Conservation (phyloP, 2,329 filamentous ascomycete species). For the Colletotrichum euphorbiae region DNA sequence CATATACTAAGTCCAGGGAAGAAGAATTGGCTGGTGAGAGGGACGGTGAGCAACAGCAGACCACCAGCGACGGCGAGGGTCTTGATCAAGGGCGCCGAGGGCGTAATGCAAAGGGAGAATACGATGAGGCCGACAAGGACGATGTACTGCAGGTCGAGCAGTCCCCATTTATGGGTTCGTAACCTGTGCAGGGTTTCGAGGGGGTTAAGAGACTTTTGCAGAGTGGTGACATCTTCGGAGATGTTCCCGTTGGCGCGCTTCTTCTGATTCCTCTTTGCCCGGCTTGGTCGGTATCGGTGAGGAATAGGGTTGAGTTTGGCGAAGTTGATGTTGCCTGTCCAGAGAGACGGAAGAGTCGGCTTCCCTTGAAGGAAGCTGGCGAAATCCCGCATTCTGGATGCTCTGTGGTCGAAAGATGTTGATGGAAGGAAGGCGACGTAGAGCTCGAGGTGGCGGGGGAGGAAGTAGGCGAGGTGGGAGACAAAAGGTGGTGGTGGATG, state of each 20-base stretch:
- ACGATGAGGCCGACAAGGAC: constrained; percentile 79
- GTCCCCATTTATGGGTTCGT: constrained; percentile 81
- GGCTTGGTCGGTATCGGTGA: constrained; percentile 53
- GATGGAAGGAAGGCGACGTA: constrained; percentile 15
- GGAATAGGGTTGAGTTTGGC: constrained; percentile 57
- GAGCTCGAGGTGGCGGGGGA: constrained; percentile 9
- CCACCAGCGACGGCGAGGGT: constrained; percentile 76
- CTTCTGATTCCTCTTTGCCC: constrained; percentile 54
- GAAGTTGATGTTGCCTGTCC: constrained; percentile 55
- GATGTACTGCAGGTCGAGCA: constrained; percentile 88
- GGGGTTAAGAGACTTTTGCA: constrained; percentile 87
- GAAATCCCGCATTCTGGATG: constrained; percentile 52
- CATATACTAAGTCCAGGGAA: constrained; percentile 87
- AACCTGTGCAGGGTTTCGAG: constrained; percentile 81
- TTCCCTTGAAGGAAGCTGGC: constrained; percentile 53
- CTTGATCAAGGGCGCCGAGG: constrained; percentile 84
- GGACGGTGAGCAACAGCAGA: constrained; percentile 79
- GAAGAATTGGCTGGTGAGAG: constrained; percentile 90
- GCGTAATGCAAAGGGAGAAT: constrained; percentile 86
- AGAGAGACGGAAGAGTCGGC: constrained; percentile 52
- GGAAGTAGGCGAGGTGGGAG: constrained; percentile 11
- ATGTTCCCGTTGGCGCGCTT: constrained; percentile 48
- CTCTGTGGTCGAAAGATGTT: not conserved
- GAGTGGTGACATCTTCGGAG: constrained; percentile 73
- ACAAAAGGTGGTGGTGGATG: constrained; percentile 6